Base-by-base conservation (phyloP, 495 filamentous ascomycete species). In the Penicillium angulare region DNA sequence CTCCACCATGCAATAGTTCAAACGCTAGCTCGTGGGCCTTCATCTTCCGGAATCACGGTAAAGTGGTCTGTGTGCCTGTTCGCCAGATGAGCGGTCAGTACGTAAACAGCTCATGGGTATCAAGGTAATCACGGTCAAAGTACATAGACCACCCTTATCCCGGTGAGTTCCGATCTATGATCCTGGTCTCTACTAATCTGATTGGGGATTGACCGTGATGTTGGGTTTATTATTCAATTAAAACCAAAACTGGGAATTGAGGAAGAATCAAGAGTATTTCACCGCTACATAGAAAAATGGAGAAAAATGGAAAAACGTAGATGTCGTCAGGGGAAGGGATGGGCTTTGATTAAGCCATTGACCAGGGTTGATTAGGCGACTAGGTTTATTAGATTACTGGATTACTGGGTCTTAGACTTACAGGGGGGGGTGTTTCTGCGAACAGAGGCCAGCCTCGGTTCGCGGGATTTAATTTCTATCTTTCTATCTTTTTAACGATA, bases 71-170 rank as follows among this genome's bases (percentile, higher is more conserved):
- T 43, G 52, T 47, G n/a, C 43, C 32, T 22, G 29, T 47, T 56
- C 44, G 53, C 55, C 41, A 53, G 55, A 57, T 20, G 43, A 57
- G 55, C 55, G 55, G 55, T 57, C 55, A 53, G 43, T 32, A 34
- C 27, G 8, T 31, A 31, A 31, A 31, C 27, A 7, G 13, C 27
- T 31, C 5, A 31, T 2, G 8, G 13, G 5, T 2, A 31, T 6
- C 33, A 55, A 26, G 10, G 9, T 5, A n/a, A 22, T n/a, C n/a
- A n/a, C n/a, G n/a, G n/a, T n/a, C n/a, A n/a, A n/a, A n/a, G n/a
- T 27, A 20, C 31, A 35, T 27, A 33, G 31, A 33, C 23, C 34
- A 32, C 46, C 39, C 27, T 27, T 23, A 50, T 56, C 57, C 57
- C 57, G 57, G 50, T 15, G 53, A 12, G 33, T 50, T 49, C 56